Evolutionary conservation across 208 protist species (phyloP), one percentile per base, ranked within the genome.

Genomic region (Crithidia bombi): DNA sequence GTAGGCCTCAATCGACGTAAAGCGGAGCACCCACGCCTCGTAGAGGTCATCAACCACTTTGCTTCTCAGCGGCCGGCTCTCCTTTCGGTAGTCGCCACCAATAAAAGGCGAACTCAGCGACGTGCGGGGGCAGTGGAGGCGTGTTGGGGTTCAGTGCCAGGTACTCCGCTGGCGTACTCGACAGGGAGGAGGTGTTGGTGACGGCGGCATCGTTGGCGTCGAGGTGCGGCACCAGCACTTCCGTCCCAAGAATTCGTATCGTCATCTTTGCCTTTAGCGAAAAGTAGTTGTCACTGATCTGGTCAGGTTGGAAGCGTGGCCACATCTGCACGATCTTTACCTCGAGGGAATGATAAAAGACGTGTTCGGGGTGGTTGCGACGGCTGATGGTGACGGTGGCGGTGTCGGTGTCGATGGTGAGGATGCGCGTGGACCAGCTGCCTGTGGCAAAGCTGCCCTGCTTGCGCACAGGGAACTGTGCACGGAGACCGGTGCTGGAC

Each of bases 311-410:
- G 43, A 72, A 78, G 28, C 59, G 49, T 0, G 57, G 65, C 72
- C 72, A 78, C 57, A 65, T 69, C 57, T 78, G 72, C 25, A 64
- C 62, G 3, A 33, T 30, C 41, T 41, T 5, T 23, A 71, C 55
- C 39, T 59, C 56, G 23, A 77, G 19, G 6, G 56, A 56, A 38
- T 77, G 71, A 49, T 77, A 77, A 32, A 71, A 26, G 28, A 69
- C 36, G 38, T 71, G 41, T n/a, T 66, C 30, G 12, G 56, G 46
- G 56, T 69, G 71, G 17, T 71, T 54, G 55, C 62, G 68, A 19
- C 65, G 64, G 57, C 71, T 77, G 71, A 77, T 61, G 14, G 63
- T 66, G 30, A 71, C 61, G 38, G 56, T 71, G 47, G 41, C 47
- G 25, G 44, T 71, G n/a, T 43, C 36, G 4, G 64, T 71, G 49